Conservation (phyloP, 768 basidiomycete genomes). For the Hysterangium stoloniferum region DNA sequence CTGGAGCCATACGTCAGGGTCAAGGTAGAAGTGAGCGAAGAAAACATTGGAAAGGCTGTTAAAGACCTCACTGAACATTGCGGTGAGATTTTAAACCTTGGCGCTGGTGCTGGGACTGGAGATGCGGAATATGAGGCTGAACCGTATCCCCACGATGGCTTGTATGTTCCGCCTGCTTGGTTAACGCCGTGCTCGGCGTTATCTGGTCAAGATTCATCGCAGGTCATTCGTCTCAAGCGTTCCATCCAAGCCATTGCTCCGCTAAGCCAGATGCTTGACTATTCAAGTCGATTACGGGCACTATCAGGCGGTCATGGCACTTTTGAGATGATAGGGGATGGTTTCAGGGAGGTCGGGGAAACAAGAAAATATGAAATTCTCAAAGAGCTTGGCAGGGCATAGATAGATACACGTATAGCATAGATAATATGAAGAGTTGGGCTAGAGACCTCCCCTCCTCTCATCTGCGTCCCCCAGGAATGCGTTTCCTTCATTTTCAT, state of each 20-base stretch:
- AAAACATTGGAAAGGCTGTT: conserved; percentile 66
- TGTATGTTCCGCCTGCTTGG: conserved; percentile 70
- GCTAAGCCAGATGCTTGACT: conserved; percentile 76
- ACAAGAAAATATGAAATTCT: conserved; percentile 63
- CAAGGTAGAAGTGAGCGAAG: conserved; percentile 60
- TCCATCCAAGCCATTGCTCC: conserved; percentile 68
- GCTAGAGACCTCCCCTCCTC: conserved; percentile 41
- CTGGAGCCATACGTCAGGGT: conserved; percentile 73
- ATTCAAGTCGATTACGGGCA: conserved; percentile 68
- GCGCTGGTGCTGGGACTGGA: conserved; percentile 29
- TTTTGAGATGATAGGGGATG: conserved; percentile 75
- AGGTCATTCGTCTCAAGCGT: conserved; percentile 42
- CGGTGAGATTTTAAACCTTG: conserved; percentile 71
- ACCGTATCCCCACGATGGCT: conserved; percentile 49
- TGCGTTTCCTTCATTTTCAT: conserved; percentile 64
- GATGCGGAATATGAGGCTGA: conserved; percentile 6
- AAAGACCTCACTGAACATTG: conserved; percentile 80
- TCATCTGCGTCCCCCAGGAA: conserved; percentile 85
- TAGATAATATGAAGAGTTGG: background rate
- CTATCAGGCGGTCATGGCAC: conserved; percentile 74
- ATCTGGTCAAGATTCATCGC: conserved; percentile 22
- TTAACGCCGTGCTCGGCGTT: conserved; percentile 61
- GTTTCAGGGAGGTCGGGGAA: conserved; percentile 62
- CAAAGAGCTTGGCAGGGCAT: conserved; percentile 70
- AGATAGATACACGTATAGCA: conserved; percentile 12